A percentile compares a stretch with the other conserved stretches of the same genome.
Evolutionary conservation across 495 filamentous ascomycete species (phyloP).

Genomic region (Penicillium cosmopolitanum): DNA sequence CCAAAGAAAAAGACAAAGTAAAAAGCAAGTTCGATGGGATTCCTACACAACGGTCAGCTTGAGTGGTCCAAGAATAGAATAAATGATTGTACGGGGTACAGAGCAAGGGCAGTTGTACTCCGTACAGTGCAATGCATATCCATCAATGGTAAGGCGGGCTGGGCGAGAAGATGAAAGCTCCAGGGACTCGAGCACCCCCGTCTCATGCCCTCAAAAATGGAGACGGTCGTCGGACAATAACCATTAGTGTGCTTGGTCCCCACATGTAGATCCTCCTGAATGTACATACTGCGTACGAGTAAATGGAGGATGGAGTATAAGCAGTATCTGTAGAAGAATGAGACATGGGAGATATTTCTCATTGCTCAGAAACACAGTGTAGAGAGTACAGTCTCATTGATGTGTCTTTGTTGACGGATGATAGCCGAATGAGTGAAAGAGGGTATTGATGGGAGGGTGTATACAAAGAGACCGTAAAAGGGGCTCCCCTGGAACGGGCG

Average conservation of each 20-base stretch:
- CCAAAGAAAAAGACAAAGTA: background rate
- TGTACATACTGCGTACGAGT: background rate
- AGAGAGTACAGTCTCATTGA: no score
- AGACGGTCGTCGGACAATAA: constrained; percentile 20
- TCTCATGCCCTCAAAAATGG: constrained; percentile 2
- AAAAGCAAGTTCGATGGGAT: background rate
- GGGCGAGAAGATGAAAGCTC: background rate
- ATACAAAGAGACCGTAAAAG: constrained; percentile 6
- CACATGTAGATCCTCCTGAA: constrained; percentile 19
- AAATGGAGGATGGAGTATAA: no score
- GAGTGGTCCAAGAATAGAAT: no score
- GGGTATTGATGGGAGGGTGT: background rate
- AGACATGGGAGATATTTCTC: no score
- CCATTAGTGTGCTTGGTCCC: constrained; percentile 15
- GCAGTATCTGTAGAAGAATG: no score
- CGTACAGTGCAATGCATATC: background rate
- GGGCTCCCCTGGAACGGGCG: background rate
- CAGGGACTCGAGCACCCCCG: constrained; percentile 1
- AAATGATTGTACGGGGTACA: background rate
- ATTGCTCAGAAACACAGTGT: no score
- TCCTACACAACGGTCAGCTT: no score
- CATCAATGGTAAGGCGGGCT: background rate
- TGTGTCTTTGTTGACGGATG: no score
- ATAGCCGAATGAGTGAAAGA: no score
- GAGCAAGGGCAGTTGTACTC: background rate